A percentile compares a stretch with the other conserved stretches of the same genome.
Evolutionary conservation across 352 stramenopile species (phyloP).

Genomic region (Pythium graminicola): DNA sequence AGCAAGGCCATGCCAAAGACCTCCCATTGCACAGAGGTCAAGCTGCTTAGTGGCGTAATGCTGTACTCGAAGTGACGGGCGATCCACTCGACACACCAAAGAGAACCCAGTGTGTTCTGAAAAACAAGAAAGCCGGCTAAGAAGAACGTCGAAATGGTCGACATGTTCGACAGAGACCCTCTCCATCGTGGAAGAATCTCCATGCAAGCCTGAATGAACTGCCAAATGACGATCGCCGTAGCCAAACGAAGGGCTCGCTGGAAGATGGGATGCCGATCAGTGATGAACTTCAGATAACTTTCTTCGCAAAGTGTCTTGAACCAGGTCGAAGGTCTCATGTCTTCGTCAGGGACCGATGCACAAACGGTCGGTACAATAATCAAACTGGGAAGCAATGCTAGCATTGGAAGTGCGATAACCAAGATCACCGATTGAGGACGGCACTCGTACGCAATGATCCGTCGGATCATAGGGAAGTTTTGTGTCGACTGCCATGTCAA

Average conservation of each 20-base stretch:
- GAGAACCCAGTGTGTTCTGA: slow-evolving; percentile 51
- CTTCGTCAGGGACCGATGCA: slow-evolving; percentile 22
- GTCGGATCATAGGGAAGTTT: slow-evolving; percentile 83
- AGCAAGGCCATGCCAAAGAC: slow-evolving; percentile 76
- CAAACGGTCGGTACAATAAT: slow-evolving; percentile 70
- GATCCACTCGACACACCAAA: slow-evolving; percentile 78
- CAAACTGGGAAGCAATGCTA: slow-evolving; percentile 64
- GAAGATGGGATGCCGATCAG: slow-evolving; percentile 75
- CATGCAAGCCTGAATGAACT: slow-evolving; percentile 82
- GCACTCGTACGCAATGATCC: slow-evolving; percentile 74
- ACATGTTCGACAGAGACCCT: slow-evolving; percentile 48
- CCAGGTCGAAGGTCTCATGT: slow-evolving; percentile 20
- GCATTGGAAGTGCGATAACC: slow-evolving; percentile 63
- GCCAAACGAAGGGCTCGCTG: slow-evolving; percentile 73
- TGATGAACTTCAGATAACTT: slow-evolving; percentile 81
- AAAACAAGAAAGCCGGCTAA: slow-evolving; percentile 48
- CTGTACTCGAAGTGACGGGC: slow-evolving; percentile 61
- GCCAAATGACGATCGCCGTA: slow-evolving; percentile 72
- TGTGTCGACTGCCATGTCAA: slow-evolving; percentile 83
- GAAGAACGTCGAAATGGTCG: slow-evolving; percentile 43
- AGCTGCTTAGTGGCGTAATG: slow-evolving; percentile 59
- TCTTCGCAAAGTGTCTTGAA: slow-evolving; percentile 65
- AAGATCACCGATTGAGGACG: slow-evolving; percentile 73
- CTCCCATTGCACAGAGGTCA: slow-evolving; percentile 68
- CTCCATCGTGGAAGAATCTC: slow-evolving; percentile 74